These are phyloP conservation scores for Carex arenaria DNA, from an alignment of 202 grass and related monocot species.

Conservation along the genomic window DNA sequence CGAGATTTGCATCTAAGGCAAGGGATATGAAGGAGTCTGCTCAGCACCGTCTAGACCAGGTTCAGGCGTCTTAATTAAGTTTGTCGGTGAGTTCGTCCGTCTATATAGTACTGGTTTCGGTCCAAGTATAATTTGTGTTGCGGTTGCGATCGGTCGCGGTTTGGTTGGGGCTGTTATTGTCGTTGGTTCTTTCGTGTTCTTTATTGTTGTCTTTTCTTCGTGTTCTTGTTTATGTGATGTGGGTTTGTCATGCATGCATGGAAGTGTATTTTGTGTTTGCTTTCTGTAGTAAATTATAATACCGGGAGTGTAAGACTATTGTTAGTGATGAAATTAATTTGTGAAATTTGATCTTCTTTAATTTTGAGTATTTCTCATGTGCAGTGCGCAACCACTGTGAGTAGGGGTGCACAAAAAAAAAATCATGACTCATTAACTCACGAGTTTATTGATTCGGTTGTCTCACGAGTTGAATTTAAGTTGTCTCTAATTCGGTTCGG, in stretches of 20 bases:
- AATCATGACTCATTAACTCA: too few relatives aligned
- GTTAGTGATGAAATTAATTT: background rate
- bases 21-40: constrained; percentile 68
- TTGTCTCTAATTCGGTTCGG: too few relatives aligned
- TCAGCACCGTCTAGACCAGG: constrained; percentile 57
- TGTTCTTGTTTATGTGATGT: background rate
- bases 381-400: background rate
- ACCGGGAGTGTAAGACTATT: background rate
- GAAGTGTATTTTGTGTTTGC: background rate
- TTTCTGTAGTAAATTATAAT: background rate
- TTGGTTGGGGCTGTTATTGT: background rate
- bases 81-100: background rate
- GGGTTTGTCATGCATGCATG: background rate
- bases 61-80: constrained; percentile 24
- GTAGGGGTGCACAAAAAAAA: too few relatives aligned
- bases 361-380: background rate
- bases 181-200: background rate
- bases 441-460: too few relatives aligned
- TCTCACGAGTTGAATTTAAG: too few relatives aligned
- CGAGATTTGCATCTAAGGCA: constrained; percentile 59
- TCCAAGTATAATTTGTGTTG: background rate
- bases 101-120: background rate
- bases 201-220: constrained; percentile 11
- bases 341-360: background rate
- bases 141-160: background rate